phyloP scores from a whole-genome alignment of 1,284 basidiomycete genomes.

The Erythrobasidium hasegawianum region DNA sequence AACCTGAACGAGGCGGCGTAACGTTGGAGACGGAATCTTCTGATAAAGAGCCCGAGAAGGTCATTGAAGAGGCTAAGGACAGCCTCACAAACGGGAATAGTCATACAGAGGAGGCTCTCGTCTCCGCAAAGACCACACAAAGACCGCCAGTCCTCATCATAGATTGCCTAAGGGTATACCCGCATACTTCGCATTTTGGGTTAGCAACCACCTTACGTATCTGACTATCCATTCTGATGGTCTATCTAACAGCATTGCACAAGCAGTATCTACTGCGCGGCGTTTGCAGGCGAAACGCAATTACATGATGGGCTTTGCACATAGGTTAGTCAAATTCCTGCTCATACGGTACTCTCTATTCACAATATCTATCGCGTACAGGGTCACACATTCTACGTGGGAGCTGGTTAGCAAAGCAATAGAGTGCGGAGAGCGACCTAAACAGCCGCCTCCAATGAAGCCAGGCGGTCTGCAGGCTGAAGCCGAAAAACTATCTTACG shows the following conservation, averaged over 20 bases:
- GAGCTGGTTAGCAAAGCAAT: constrained; percentile 10
- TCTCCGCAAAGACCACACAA: not conserved
- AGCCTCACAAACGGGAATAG: too few species aligned
- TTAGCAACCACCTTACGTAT: not conserved
- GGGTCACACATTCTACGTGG: constrained; percentile 31
- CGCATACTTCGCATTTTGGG: constrained; percentile 70
- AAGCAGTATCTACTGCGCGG: constrained; percentile 58
- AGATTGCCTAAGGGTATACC: constrained; percentile 62
- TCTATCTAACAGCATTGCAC: constrained; percentile 49
- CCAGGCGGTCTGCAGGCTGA: constrained; percentile 22
- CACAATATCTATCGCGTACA: too few species aligned
- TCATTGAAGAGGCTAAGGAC: constrained; percentile 7
- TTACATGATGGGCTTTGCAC: constrained; percentile 55
- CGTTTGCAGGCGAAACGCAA: constrained; percentile 59
- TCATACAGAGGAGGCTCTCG: too few species aligned
- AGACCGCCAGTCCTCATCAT: constrained; percentile 58
- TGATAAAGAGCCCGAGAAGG: not conserved
- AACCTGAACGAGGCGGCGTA: not conserved
- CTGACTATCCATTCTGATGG: not conserved
- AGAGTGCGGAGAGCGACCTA: constrained; percentile 3
- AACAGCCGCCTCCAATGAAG: constrained; percentile 1
- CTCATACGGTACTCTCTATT: too few species aligned
- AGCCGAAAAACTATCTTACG: constrained; percentile 9
- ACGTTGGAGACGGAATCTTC: constrained; percentile 43
- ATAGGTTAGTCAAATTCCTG: too few species aligned